Evolutionary conservation across 768 basidiomycete species (phyloP).

Genomic region (Panellus pusillus): DNA sequence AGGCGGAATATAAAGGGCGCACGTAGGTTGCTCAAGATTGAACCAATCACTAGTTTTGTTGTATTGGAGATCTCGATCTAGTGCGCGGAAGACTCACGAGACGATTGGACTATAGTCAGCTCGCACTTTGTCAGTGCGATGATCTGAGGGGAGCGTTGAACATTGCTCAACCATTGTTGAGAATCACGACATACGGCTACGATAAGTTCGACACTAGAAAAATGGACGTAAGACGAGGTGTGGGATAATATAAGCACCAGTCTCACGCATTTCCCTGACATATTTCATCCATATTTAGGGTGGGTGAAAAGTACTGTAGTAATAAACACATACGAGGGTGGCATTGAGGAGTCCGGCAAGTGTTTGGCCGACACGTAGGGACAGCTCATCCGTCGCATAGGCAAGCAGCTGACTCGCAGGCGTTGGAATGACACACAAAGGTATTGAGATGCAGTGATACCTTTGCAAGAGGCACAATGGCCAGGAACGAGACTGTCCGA

Average conservation of each 20-base stretch:
- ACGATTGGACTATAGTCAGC: constrained; percentile 59
- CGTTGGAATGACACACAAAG: neutral
- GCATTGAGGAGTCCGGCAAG: constrained; percentile 65
- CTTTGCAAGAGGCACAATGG: constrained; percentile 66
- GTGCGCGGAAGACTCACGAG: constrained; percentile 37
- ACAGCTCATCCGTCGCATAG: constrained; percentile 67
- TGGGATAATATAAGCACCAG: neutral
- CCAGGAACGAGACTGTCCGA: constrained; percentile 39
- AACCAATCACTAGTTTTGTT: constrained; percentile 47
- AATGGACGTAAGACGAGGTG: neutral
- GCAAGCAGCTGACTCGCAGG: constrained; percentile 49
- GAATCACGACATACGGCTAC: constrained; percentile 46
- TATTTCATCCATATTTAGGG: too few relatives aligned
- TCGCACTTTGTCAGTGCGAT: constrained; percentile 32
- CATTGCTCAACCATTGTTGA: neutral
- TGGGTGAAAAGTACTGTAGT: neutral
- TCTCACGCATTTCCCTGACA: constrained; percentile 26
- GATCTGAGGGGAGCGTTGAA: constrained; percentile 7
- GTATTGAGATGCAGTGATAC: constrained; percentile 21
- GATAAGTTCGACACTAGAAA: constrained; percentile 41
- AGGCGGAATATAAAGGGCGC: constrained; percentile 19
- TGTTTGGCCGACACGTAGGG: constrained; percentile 60
- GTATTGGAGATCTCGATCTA: too few relatives aligned
- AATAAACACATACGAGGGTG: constrained; percentile 42
- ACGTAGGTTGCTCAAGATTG: constrained; percentile 63